Evolutionary conservation across 306 rosid species (phyloP), one percentile per base, ranked within the genome.

Genomic region (Cicer judaicum): DNA sequence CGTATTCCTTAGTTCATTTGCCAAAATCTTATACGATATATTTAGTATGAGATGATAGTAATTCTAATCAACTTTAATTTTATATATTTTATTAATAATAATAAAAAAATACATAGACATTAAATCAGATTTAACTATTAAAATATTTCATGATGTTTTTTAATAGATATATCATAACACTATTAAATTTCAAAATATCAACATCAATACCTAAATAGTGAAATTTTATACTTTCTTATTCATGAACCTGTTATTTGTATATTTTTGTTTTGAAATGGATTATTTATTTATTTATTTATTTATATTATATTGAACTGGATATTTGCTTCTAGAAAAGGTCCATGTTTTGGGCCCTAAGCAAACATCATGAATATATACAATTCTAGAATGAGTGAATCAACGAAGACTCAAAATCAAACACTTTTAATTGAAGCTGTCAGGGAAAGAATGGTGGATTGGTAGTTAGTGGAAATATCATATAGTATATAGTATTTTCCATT

Each of bases 251-350:
- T 21, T 21, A 21, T 21, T 21, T 21, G 2, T 21, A 21, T 21
- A 21, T 21, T 2, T 21, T 21, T 21, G 0, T 21, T 21, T 21
- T 21, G 24, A 21, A 21, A 21, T 21, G 24, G 2, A 21, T 21
- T 21, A 21, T 21, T 21, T 21, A 21, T 21, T 46, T 47, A 10
- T 64, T 7, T 8, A 8, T 15, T 10, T 6, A 14, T 11, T n/a
- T n/a, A n/a, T n/a, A n/a, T 39, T 39, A 64, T 40, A 11, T 46
- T 47, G 43, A 46, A 47, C 9, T 24, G 14, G 11, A 75, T 78
- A 54, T 74, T 80, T 21, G 40, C 69, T 85, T 87, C 91, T 76
- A 80, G 89, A 85, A 55, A 68, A 72, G 64, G 79, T 81, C 81
- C 76, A 57, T 46, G 42, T 4, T 64, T 53, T 43, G 83, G 78